Base-by-base conservation (phyloP, 2,329 filamentous ascomycete genomes). In the Arachnopeziza araneosa region DNA sequence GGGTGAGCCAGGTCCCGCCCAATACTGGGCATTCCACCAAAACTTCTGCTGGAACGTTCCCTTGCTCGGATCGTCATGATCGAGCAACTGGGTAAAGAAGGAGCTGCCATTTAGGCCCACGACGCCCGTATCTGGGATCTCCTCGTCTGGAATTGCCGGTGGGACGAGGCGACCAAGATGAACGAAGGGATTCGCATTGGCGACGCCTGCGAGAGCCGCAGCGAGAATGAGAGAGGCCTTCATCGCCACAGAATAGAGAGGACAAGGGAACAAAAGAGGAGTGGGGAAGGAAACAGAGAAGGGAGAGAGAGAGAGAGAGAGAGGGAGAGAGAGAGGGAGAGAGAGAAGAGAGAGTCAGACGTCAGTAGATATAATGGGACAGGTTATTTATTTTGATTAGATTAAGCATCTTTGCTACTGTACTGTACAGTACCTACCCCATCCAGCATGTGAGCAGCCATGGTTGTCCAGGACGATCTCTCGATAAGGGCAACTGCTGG, bases 1-100 rank as follows among this genome's bases (percentile, higher is more conserved):
- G 7, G 83, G 82, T 22, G 80, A 82, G 1, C 82, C 80, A 52
- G 80, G 78, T 0, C 82, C 83, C 14, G 73, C 73, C 80, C 80
- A 85, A 64, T 71, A 79, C 48, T 79, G 75, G 0, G 75, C 73
- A 65, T 77, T 80, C 68, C 76, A 84, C 74, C 77, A 83, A 68
- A 78, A 84, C 50, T 77, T 75, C 70, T 84, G 80, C 26, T 75
- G 72, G 65, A 84, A 84, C 0, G 78, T 84, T 12, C 82, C 82
- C 14, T 82, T 71, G n/a, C 73, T 73, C 1, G 82, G 81, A 64
- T 84, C 74, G 4, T 76, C 71, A 70, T 87, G 84, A 67, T 87
- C 83, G 54, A 86, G 80, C 57, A 81, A 74, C 70, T 86, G 84
- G 26, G 64, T 62, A 57, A 71, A 71, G 56, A 68, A 69, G 1